Percentiles rank a stretch among this genome's conserved stretches.
phyloP scores from a whole-genome alignment of 768 basidiomycete genomes.

The Podaxis mareebaensis region DNA sequence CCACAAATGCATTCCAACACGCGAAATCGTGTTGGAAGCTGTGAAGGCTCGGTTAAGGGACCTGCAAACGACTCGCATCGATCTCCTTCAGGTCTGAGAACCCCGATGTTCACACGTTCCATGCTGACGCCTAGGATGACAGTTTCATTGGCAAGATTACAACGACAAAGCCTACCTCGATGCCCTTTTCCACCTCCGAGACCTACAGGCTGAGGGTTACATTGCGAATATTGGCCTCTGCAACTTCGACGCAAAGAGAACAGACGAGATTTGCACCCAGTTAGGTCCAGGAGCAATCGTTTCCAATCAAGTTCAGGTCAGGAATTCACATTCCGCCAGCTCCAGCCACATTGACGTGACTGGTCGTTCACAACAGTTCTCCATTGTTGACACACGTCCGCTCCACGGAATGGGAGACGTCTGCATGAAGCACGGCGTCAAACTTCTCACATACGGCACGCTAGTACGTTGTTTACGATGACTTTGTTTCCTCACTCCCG shows the following conservation, averaged over 20 bases:
- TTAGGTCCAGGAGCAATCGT: constrained; percentile 70
- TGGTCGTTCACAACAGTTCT: constrained; percentile 51
- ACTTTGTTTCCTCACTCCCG: not conserved
- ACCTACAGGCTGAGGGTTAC: constrained; percentile 56
- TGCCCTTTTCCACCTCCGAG: constrained; percentile 51
- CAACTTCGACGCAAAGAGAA: constrained; percentile 74
- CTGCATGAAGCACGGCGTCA: constrained; percentile 67
- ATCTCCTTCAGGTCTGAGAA: constrained; percentile 65
- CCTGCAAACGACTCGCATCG: constrained; percentile 57
- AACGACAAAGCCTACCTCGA: constrained; percentile 39
- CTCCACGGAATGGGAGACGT: constrained; percentile 75
- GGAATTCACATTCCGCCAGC: constrained; percentile 16
- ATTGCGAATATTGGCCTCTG: constrained; percentile 70
- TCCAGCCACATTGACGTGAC: not conserved
- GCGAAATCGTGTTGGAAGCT: constrained; percentile 58
- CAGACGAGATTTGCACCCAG: constrained; percentile 75
- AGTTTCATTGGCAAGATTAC: constrained; percentile 84
- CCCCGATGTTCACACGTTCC: constrained; percentile 1
- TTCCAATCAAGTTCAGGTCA: constrained; percentile 80
- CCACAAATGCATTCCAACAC: constrained; percentile 47
- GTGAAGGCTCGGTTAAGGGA: constrained; percentile 67
- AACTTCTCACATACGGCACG: constrained; percentile 78
- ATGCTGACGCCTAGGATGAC: constrained; percentile 4
- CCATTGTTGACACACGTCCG: constrained; percentile 74
- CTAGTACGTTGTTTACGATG: constrained; percentile 44